phyloP scores from a whole-genome alignment of 345 rosid genomes.

The Citrus medica region DNA sequence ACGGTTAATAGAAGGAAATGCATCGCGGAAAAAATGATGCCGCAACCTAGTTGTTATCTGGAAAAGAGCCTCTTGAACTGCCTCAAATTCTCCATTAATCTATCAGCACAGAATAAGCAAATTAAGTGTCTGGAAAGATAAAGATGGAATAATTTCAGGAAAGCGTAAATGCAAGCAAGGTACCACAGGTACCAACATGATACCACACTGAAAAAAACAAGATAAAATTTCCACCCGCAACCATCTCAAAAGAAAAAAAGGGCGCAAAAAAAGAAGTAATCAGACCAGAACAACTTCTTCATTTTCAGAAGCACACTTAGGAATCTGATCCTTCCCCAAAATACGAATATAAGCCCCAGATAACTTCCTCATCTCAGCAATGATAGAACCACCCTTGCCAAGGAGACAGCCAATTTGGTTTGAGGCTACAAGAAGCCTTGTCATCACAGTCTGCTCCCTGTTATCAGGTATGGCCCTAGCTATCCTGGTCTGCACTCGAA shows the following conservation, averaged over 20 bases:
- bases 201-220: not conserved
- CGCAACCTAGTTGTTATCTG: conserved; percentile 66
- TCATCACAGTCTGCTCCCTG: conserved; percentile 49
- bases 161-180: not conserved
- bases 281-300: conserved; percentile 80
- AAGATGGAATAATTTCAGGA: not conserved
- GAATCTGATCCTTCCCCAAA: conserved; percentile 66
- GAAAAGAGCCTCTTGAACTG: conserved; percentile 66
- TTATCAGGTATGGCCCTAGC: conserved; percentile 48
- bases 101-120: conserved; percentile 18
- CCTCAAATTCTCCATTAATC: conserved; percentile 66
- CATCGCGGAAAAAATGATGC: conserved; percentile 58
- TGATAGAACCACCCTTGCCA: conserved; percentile 73
- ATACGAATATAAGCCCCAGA: conserved; percentile 72
- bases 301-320: conserved; percentile 67
- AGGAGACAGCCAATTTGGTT: conserved; percentile 79
- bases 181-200: not conserved
- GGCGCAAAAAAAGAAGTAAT: not conserved
- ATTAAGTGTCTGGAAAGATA: not conserved
- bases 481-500: conserved; percentile 66
- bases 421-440: conserved; percentile 60
- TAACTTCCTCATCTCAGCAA: conserved; percentile 69
- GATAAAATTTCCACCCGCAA: not conserved
- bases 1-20: conserved; percentile 45
- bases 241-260: conserved; percentile 7